Conservation (phyloP, 1,284 basidiomycete genomes). For the Neolentinus lepideus region DNA sequence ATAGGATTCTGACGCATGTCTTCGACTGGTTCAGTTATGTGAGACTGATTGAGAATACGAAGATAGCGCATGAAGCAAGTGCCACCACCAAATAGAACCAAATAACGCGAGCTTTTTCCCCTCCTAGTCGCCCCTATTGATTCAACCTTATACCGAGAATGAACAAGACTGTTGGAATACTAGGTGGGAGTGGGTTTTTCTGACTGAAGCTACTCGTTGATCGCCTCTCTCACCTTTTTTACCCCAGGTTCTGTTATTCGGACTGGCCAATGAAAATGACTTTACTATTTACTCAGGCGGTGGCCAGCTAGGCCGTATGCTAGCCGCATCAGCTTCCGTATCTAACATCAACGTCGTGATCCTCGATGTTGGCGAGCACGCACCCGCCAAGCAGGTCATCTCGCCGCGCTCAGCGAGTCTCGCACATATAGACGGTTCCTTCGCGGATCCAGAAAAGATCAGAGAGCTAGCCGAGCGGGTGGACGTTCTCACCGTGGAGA, state of each 20-base stretch:
- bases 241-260: background rate
- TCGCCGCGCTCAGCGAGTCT: constrained; percentile 40
- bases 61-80: no score
- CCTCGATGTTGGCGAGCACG: constrained; percentile 75
- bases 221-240: background rate
- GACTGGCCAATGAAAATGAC: background rate
- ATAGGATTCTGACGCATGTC: no score
- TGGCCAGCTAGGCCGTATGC: constrained; percentile 97
- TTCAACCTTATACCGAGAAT: background rate
- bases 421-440: constrained; percentile 85
- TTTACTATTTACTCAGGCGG: constrained; percentile 55
- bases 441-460: constrained; percentile 80
- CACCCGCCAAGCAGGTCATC: constrained; percentile 90
- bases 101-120: background rate
- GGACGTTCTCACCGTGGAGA: constrained; percentile 93
- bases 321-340: constrained; percentile 85
- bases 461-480: constrained; percentile 74
- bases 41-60: no score
- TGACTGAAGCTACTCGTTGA: background rate
- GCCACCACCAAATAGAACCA: no score
- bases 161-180: constrained; percentile 3
- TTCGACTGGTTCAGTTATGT: no score
- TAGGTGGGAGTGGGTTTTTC: constrained; percentile 2
- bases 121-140: background rate
- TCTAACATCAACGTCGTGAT: constrained; percentile 86